These are phyloP conservation scores for Alternaria arbusti DNA, from an alignment of 2,329 filamentous ascomycete species.

Conservation along the genomic window DNA sequence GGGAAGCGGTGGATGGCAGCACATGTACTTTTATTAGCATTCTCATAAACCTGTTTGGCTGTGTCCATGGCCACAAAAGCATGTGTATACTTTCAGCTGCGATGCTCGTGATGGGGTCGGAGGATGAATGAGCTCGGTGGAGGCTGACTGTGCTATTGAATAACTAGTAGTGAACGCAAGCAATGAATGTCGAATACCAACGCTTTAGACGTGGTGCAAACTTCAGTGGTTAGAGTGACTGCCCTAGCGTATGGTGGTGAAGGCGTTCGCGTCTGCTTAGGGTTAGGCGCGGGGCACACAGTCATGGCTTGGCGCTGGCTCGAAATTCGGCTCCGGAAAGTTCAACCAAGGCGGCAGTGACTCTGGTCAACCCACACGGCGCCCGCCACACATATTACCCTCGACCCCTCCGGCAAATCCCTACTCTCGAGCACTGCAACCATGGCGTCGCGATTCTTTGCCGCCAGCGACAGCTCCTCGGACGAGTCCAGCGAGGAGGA, in stretches of 20 bases:
- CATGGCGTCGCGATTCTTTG: constrained; percentile 86
- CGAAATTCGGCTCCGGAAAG: constrained; percentile 28
- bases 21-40: constrained; percentile 44
- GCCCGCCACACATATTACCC: constrained; percentile 25
- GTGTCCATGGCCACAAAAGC: constrained; percentile 3
- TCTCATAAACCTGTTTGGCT: constrained; percentile 32
- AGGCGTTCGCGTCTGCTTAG: constrained; percentile 12
- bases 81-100: not conserved
- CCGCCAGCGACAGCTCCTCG: constrained; percentile 92
- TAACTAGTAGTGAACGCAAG: not conserved
- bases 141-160: not conserved
- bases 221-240: not conserved
- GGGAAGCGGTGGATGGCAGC: constrained; percentile 14
- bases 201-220: not conserved
- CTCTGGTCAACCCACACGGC: constrained; percentile 22
- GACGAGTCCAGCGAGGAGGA: constrained; percentile 95
- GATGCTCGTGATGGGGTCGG: not conserved
- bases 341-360: constrained; percentile 22
- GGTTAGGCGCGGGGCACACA: constrained; percentile 23
- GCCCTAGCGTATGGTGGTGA: not conserved
- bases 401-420: constrained; percentile 29
- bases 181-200: not conserved
- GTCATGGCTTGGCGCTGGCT: constrained; percentile 19
- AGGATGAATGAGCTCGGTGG: not conserved
- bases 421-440: constrained; percentile 34